Evolutionary conservation across 2,329 filamentous ascomycete species (phyloP).

Genomic region (Penicillium fuscoglaucum): DNA sequence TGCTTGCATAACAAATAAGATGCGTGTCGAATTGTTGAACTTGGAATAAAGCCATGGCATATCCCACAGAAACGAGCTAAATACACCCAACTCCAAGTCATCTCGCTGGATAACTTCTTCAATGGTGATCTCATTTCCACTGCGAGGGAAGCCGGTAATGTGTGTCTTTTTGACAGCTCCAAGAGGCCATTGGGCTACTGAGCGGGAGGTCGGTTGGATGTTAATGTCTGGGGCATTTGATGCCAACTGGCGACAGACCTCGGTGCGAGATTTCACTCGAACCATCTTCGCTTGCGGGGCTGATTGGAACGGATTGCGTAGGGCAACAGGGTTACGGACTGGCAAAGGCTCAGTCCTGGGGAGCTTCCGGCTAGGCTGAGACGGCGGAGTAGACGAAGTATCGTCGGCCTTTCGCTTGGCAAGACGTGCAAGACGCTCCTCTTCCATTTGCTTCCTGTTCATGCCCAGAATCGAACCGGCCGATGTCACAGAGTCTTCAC

Average conservation of each 20-base stretch:
- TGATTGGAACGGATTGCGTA: not conserved
- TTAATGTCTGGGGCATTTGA: constrained; percentile 3
- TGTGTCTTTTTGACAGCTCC: constrained; percentile 83
- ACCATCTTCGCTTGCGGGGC: not conserved
- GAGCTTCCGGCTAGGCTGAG: constrained; percentile 27
- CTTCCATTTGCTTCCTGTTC: constrained; percentile 81
- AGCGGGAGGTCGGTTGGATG: constrained; percentile 19
- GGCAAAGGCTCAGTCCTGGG: constrained; percentile 14
- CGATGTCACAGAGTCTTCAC: too few species aligned
- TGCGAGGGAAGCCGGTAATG: constrained; percentile 62
- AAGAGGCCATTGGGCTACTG: constrained; percentile 49
- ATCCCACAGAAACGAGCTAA: constrained; percentile 88
- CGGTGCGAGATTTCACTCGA: not conserved
- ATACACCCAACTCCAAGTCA: constrained; percentile 70
- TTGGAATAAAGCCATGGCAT: constrained; percentile 76
- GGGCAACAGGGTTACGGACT: not conserved
- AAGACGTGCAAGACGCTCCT: constrained; percentile 72
- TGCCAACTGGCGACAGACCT: constrained; percentile 2
- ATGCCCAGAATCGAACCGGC: constrained; percentile 51
- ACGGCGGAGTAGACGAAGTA: constrained; percentile 35
- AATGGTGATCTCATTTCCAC: constrained; percentile 74
- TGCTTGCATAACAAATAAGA: constrained; percentile 65
- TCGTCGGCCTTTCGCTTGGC: constrained; percentile 57
- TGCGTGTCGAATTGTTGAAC: constrained; percentile 60
- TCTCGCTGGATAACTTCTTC: constrained; percentile 79